Base-by-base conservation (phyloP, 306 rosid genomes). In the Vigna nakashimae region DNA sequence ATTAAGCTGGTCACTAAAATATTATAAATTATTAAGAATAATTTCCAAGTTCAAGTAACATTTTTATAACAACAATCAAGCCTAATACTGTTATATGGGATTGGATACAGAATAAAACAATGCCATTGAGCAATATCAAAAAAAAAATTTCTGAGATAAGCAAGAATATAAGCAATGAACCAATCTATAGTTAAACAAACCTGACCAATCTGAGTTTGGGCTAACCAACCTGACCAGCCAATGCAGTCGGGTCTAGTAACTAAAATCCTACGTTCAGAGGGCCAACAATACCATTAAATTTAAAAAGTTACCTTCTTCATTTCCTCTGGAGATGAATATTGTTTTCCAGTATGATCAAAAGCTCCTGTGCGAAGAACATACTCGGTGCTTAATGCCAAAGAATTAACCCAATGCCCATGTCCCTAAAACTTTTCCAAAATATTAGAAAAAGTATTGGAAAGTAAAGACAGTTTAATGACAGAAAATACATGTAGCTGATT, bases 341-440 rank as follows among this genome's bases (percentile, higher is more conserved):
- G 91, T 86, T 92, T 92, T 75, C 90, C 86, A n/a, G 97, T 91
- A 88, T 95, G 97, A 84, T 95, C 98, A 86, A 83, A 95, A 65
- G 98, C 96, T 68, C 99, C 98, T 7, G 98, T 95, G 53, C 97
- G 96, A 76, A 95, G 96, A 80, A 92, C 97, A 83, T 89, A 95
- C 76, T 95, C 98, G 0, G 99, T 92, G 84, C 99, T 95, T 83
- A 95, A 82, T 73, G 99, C 97, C 81, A 95, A 90, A 79, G 98
- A 87, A 88, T 95, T 95, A 68, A 95, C 96, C 98, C 98, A 95
- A 82, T 91, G 94, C 12, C 91, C 99, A 78, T 95, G 99, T 75
- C 98, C 99, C 99, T 92, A 70, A 62, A 85, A 78, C 34, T 80
- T 88, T 71, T 60, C 42, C 72, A 86, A 71, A 66, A 43, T 15